phyloP scores from a whole-genome alignment of 768 basidiomycete species.

The Chiua virens region DNA sequence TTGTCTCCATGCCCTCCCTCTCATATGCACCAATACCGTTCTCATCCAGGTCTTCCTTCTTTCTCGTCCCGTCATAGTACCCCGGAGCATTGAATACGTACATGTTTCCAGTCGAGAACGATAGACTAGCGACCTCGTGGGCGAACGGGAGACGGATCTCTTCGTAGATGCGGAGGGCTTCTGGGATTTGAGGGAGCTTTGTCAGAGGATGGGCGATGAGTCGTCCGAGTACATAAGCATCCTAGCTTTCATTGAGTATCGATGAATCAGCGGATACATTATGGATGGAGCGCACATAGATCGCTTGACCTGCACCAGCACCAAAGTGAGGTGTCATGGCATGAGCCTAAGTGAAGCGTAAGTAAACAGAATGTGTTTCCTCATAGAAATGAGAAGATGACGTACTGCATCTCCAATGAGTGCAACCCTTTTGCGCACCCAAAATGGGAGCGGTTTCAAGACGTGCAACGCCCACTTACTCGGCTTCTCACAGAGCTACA shows the following conservation, averaged over 20 bases:
- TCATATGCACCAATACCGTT: constrained; percentile 7
- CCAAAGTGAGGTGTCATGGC: constrained; percentile 27
- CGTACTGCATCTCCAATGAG: constrained; percentile 52
- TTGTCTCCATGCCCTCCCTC: constrained; percentile 15
- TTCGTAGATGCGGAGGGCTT: constrained; percentile 12
- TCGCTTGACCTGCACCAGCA: constrained; percentile 29
- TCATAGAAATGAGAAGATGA: neutral
- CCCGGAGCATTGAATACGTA: too few species aligned
- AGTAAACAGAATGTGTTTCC: neutral
- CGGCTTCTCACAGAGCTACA: constrained; percentile 36
- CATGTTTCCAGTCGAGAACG: constrained; percentile 20
- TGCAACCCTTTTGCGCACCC: constrained; percentile 40
- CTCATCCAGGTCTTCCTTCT: constrained; percentile 6
- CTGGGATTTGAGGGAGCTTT: neutral
- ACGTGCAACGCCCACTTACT: constrained; percentile 46
- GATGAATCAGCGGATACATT: neutral
- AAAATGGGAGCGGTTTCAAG: constrained; percentile 40
- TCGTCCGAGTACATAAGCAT: constrained; percentile 24
- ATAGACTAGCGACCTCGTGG: constrained; percentile 9
- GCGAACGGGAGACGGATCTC: constrained; percentile 10
- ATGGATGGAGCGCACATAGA: constrained; percentile 13
- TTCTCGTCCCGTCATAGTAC: constrained; percentile 22
- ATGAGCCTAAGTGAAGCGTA: constrained; percentile 11
- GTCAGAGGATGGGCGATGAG: constrained; percentile 23
- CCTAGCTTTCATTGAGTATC: constrained; percentile 1